A percentile compares a stretch with the other conserved stretches of the same genome.
Evolutionary conservation across 1,139 yeast genomes (phyloP).

Genomic region (Lodderomyces jiufengensis): DNA sequence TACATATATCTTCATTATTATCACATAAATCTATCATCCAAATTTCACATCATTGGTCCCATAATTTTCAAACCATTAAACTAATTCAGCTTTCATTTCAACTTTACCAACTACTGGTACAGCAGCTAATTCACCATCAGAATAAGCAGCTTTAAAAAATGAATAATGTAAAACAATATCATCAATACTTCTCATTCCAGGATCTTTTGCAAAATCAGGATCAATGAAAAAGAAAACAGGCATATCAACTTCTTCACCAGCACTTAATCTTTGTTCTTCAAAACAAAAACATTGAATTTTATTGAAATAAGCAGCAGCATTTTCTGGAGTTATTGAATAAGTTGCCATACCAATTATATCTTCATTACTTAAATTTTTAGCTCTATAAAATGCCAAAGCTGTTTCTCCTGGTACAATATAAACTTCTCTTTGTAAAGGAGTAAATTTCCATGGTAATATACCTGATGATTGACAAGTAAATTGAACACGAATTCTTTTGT

Average conservation of each 20-base stretch:
- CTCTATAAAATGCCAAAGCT: conserved; percentile 92
- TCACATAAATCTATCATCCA: no score
- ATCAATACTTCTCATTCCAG: conserved; percentile 85
- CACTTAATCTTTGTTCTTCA: conserved; percentile 89
- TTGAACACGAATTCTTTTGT: conserved; percentile 72
- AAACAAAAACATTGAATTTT: conserved; percentile 98
- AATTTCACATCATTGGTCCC: no score
- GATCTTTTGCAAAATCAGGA: conserved; percentile 96
- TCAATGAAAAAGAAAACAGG: conserved; percentile 98
- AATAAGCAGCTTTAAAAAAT: conserved; percentile 69
- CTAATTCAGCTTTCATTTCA: conserved; percentile 18
- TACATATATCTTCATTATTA: no score
- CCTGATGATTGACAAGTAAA: conserved; percentile 93
- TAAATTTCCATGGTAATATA: conserved; percentile 90
- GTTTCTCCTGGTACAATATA: conserved; percentile 96
- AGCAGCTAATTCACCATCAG: conserved; percentile 45
- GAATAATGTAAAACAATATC: conserved; percentile 91
- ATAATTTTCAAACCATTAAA: no score
- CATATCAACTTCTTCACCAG: conserved; percentile 99
- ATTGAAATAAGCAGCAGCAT: conserved; percentile 92
- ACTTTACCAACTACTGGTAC: conserved; percentile 28
- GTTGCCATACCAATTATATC: conserved; percentile 99
- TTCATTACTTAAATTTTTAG: conserved; percentile 77
- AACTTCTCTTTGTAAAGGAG: conserved; percentile 93
- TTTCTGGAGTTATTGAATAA: conserved; percentile 93